Evolutionary conservation across 2,329 filamentous ascomycete species (phyloP), one percentile per base, ranked within the genome.

Genomic region (Fusarium sp.): DNA sequence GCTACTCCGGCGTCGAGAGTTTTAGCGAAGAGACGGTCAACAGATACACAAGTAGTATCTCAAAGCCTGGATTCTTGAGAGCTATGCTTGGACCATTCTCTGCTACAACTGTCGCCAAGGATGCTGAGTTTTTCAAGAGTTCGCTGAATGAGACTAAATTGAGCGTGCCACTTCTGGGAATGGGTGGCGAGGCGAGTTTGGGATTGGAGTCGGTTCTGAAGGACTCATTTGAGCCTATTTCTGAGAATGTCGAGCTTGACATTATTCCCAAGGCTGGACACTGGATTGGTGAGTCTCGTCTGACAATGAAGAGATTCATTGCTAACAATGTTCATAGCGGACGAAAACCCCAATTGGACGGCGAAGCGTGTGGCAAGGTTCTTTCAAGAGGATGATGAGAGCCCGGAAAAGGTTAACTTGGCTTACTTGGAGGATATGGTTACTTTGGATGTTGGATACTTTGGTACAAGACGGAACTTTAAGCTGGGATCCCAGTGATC

Each of bases 31-130:
- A 82, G 14, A 78, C 79, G 1, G 67, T 84, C 0, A 78, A 80
- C 34, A 72, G 75, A 18, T 84, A 83, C 45, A 75, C 81, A 1
- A 76, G 62, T 13, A 76, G 76, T 18, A 81, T 84, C n/a, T 74
- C 77, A 1, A 84, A 84, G 65, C 81, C 82, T 0, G 82, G 82
- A 0, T 84, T 83, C 51, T 56, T 84, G 19, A 66, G 81, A 34
- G 76, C 77, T 1, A 81, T 82, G 75, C 62, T 83, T 14, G 77
- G 77, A 0, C 78, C 78, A 1, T 83, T 84, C 54, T 76, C 73
- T 1, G 69, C 59, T 7, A 61, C 72, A 6, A 75, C 77, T 1
- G 75, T 79, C 6, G 72, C 76, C 2, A 76, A 74, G 5, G 81
- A 83, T 31, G 65, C 72, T 0, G 62, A 54, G 0, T 83, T 82